Evolutionary conservation across 2,329 filamentous ascomycete species (phyloP).

Genomic region (Piedraia hortae): DNA sequence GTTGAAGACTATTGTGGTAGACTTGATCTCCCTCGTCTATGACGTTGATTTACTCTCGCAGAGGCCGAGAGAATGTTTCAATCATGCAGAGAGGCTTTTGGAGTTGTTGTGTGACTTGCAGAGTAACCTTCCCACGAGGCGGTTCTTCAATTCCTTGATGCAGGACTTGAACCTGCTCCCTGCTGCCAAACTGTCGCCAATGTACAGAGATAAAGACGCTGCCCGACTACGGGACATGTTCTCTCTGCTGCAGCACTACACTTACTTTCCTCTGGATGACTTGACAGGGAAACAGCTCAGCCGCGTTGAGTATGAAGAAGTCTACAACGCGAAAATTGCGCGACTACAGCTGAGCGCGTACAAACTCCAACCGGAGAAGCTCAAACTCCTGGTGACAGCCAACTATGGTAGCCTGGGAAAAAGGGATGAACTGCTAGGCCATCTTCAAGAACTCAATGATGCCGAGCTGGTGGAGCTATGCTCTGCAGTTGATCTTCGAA

Average conservation of each 20-base stretch:
- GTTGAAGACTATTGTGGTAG: constrained; percentile 63
- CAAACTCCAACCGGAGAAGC: constrained; percentile 63
- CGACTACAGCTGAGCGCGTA: constrained; percentile 52
- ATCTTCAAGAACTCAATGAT: constrained; percentile 47
- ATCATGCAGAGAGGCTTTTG: constrained; percentile 78
- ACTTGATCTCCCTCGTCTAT: constrained; percentile 55
- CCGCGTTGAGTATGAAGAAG: constrained; percentile 45
- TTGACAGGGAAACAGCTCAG: constrained; percentile 57
- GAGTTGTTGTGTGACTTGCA: constrained; percentile 77
- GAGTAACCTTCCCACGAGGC: constrained; percentile 75
- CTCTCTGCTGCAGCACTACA: constrained; percentile 60
- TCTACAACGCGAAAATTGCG: constrained; percentile 50
- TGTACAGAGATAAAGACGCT: constrained; percentile 41
- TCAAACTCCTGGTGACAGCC: constrained; percentile 72
- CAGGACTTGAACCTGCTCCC: constrained; percentile 64
- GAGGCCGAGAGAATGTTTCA: constrained; percentile 25
- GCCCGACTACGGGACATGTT: constrained; percentile 56
- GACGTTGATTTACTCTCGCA: constrained; percentile 13
- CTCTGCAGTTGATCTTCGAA: constrained; percentile 46
- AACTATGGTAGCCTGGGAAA: constrained; percentile 77
- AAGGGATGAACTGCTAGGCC: constrained; percentile 46
- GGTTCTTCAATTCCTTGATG: constrained; percentile 74
- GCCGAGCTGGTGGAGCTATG: constrained; percentile 46
- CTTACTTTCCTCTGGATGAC: constrained; percentile 72
- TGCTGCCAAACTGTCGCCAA: constrained; percentile 47